Conservation (phyloP, 2,329 filamentous ascomycete species). For the Pyrenophora teres region DNA sequence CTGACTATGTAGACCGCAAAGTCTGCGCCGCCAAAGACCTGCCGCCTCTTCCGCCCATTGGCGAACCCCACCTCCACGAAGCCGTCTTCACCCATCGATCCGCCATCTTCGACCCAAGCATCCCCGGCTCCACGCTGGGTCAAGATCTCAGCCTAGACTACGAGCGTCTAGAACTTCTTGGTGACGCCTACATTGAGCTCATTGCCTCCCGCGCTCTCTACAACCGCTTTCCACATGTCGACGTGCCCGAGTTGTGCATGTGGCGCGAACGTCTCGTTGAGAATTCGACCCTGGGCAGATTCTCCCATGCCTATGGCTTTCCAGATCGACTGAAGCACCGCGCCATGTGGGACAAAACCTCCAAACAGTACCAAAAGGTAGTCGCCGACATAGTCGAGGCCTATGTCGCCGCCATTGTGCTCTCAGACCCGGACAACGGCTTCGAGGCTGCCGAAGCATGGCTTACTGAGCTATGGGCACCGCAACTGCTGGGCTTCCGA, state of each 20-base stretch:
- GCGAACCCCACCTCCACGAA: conserved; percentile 62
- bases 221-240: conserved; percentile 67
- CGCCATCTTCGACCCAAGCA: conserved; percentile 24
- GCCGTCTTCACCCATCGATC: conserved; percentile 69
- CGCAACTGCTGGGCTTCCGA: conserved; percentile 35
- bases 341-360: conserved; percentile 35
- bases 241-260: conserved; percentile 72
- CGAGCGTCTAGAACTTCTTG: conserved; percentile 85
- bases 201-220: conserved; percentile 77
- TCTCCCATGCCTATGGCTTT: conserved; percentile 72
- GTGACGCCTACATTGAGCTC: conserved; percentile 82
- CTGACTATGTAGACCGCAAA: conserved; percentile 34
- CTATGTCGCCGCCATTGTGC: conserved; percentile 78
- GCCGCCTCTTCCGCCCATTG: conserved; percentile 66
- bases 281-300: conserved; percentile 76
- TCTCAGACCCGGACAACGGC: conserved; percentile 68
- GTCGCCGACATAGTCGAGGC: conserved; percentile 89
- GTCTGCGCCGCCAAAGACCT: conserved; percentile 44
- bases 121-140: conserved; percentile 22
- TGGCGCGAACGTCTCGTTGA: conserved; percentile 79
- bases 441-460: conserved; percentile 67
- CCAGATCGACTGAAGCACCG: conserved; percentile 64
- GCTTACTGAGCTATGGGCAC: conserved; percentile 75
- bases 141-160: conserved; percentile 57
- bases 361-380: conserved; percentile 63